A percentile compares a stretch with the other conserved stretches of the same genome.
Conservation (phyloP, 139 green algal genomes). For the Zygnema cylindricum region DNA sequence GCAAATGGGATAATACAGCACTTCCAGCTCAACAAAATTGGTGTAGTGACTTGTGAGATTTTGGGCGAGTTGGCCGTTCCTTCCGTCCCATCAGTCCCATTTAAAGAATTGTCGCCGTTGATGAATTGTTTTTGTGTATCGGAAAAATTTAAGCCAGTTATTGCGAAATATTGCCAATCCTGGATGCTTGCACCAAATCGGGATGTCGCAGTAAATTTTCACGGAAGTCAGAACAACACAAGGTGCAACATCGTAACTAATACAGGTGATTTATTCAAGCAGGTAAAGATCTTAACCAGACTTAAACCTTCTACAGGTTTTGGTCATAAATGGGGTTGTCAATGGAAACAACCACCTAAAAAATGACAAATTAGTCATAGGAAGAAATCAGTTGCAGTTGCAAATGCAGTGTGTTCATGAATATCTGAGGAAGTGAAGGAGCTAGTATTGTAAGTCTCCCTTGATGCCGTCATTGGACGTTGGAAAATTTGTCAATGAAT, state of each 20-base stretch:
- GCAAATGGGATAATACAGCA: slow-evolving; percentile 10
- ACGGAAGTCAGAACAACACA: neutral
- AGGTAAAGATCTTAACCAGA: too few relatives aligned
- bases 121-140: neutral
- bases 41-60: slow-evolving; percentile 32
- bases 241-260: slow-evolving; percentile 15
- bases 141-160: neutral
- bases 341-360: neutral
- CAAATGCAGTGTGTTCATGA: too few relatives aligned
- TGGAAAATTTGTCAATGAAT: too few relatives aligned
- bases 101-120: neutral
- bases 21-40: slow-evolving; percentile 17
- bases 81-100: neutral
- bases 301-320: too few relatives aligned
- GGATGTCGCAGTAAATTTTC: neutral
- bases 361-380: neutral
- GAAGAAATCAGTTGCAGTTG: neutral
- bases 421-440: too few relatives aligned
- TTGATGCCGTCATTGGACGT: too few relatives aligned
- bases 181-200: slow-evolving; percentile 3
- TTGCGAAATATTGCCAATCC: neutral
- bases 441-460: too few relatives aligned
- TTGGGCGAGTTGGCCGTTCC: neutral
- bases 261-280: slow-evolving; percentile 12
- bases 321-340: slow-evolving; percentile 3